Base-by-base conservation (phyloP, 257 asterid species). In the Plectranthus barbatus region DNA sequence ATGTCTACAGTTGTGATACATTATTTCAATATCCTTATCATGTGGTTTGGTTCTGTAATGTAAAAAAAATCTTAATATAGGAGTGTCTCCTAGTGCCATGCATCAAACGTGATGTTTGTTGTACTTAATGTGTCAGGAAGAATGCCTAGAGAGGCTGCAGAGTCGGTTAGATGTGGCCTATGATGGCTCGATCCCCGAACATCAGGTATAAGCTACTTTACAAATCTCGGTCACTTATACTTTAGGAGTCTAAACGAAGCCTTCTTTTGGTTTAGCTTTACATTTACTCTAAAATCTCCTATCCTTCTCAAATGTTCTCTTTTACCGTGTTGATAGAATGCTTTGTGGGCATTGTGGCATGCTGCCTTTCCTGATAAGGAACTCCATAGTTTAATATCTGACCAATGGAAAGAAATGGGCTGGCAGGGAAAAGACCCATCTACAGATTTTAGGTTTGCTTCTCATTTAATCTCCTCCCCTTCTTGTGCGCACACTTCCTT, bases 391-490 rank as follows among this genome's bases (percentile, higher is more conserved):
- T 74, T 90, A 76, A 83, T 93, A 81, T 90, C 97, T 44, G 97
- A 93, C 62, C 97, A 93, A 81, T 93, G 99, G 99, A 93, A 93
- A 73, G 96, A 93, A 71, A 93, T 93, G 99, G 99, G 99, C 66
- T 93, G 99, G 99, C 99, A 93, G 77, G 99, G 99, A 57, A 93
- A 93, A 84, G 99, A 93, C 77, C 99, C 99, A 20, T 82, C 99
- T 48, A 93, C 99, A 47, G 99, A 93, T 83, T 93, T 93, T 71
- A 82, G 99, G 99, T 87, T 46, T 1, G 59, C 62, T 66, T 58
- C n/a, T n/a, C n/a, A n/a, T n/a, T n/a, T n/a, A n/a, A n/a, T n/a
- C n/a, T 70, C 5, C 33, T 62, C 56, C 47, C 34, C 34, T 36
- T 26, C 17, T 50, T 26, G 31, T 26, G 31, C 5, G 5, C 31